A percentile compares a stretch with the other conserved stretches of the same genome.
These are phyloP conservation scores for Lotmaria passim DNA, from an alignment of 208 protist species.

Conservation along the genomic window DNA sequence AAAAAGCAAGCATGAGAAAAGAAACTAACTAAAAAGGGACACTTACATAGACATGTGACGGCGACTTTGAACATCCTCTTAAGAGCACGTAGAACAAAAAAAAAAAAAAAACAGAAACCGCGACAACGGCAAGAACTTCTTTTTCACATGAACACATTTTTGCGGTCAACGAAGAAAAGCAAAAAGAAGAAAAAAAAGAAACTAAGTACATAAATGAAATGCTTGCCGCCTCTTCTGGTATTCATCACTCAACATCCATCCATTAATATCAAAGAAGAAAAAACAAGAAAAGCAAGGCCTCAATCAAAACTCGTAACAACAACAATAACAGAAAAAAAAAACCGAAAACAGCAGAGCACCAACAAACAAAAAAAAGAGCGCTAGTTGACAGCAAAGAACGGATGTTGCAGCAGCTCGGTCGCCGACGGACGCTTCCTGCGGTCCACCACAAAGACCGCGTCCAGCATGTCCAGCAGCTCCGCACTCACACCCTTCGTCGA, in stretches of 20 bases:
- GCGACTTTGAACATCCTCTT: too few relatives aligned
- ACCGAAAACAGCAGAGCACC: background rate
- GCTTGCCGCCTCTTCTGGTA: too few relatives aligned
- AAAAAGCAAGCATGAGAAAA: too few relatives aligned
- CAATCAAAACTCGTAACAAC: background rate
- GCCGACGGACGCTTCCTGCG: slow-evolving; percentile 49
- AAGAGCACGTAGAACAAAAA: too few relatives aligned
- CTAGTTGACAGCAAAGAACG: slow-evolving; percentile 27
- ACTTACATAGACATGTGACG: too few relatives aligned
- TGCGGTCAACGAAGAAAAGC: background rate
- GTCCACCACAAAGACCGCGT: slow-evolving; percentile 51
- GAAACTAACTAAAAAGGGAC: too few relatives aligned
- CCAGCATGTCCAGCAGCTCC: slow-evolving; percentile 46
- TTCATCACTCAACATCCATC: too few relatives aligned
- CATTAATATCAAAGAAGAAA: background rate
- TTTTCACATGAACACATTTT: background rate
- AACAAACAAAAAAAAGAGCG: slow-evolving; percentile 1
- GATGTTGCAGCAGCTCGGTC: slow-evolving; percentile 52
- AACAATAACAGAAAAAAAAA: background rate
- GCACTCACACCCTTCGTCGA: slow-evolving; percentile 3
- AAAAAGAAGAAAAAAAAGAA: background rate
- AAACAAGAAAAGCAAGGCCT: too few relatives aligned
- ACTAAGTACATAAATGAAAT: background rate
- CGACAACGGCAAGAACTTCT: background rate
- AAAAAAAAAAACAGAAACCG: background rate